These are phyloP conservation scores for Amaranthus hypochondriacus DNA, from an alignment of 148 eudicot species.

Conservation along the genomic window DNA sequence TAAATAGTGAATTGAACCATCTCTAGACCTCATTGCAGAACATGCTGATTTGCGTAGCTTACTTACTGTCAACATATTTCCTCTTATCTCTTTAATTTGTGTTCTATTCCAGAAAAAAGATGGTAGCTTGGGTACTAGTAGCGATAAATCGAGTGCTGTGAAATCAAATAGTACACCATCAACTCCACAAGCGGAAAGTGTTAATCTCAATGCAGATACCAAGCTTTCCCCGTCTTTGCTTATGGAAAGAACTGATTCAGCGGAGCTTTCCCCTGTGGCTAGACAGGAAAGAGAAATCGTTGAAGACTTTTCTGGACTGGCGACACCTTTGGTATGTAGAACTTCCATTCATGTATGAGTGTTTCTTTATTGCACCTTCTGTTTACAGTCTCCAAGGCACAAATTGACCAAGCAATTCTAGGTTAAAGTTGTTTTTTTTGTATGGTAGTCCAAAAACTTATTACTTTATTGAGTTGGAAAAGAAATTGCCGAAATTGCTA, in stretches of 20 bases:
- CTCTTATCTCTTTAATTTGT: neutral
- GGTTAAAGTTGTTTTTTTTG: neutral
- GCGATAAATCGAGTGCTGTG: constrained; percentile 90
- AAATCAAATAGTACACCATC: constrained; percentile 82
- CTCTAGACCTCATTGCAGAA: neutral
- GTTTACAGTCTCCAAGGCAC: neutral
- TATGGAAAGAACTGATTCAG: constrained; percentile 57
- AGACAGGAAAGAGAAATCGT: constrained; percentile 52
- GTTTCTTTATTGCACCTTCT: neutral
- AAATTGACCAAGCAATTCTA: neutral
- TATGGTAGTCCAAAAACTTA: neutral
- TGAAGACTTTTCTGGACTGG: constrained; percentile 65
- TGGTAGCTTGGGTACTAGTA: constrained; percentile 59
- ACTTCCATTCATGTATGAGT: neutral
- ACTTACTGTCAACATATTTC: neutral
- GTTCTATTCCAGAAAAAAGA: constrained; percentile 67
- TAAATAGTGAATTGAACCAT: neutral
- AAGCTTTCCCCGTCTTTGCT: constrained; percentile 59
- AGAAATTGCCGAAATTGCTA: neutral
- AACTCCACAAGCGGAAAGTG: constrained; percentile 86
- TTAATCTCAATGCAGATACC: constrained; percentile 56
- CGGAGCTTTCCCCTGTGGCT: constrained; percentile 50
- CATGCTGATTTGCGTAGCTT: neutral
- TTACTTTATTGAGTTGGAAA: neutral
- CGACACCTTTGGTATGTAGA: constrained; percentile 75